Percentiles rank a stretch among this genome's conserved stretches.
Evolutionary conservation across 2,329 filamentous ascomycete genomes (phyloP).

Genomic region (Ploettnerulaceae sp.): DNA sequence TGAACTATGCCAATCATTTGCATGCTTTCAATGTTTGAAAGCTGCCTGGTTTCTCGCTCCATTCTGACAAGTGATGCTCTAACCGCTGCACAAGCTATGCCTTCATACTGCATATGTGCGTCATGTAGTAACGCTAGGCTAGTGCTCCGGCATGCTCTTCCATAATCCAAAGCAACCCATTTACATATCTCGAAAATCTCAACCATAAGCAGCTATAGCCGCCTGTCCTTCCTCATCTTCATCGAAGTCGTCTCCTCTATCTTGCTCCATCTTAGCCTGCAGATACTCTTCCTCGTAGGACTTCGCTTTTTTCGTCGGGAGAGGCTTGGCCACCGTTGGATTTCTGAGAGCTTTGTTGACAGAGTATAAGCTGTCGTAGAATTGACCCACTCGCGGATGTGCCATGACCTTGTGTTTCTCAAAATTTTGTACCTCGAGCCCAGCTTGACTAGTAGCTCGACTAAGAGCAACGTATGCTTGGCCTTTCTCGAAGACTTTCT

Average conservation of each 20-base stretch:
- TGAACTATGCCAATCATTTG: too few species aligned
- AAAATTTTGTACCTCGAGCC: slow-evolving; percentile 83
- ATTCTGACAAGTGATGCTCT: too few species aligned
- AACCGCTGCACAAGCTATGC: too few species aligned
- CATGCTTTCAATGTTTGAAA: too few species aligned
- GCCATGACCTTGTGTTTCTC: slow-evolving; percentile 91
- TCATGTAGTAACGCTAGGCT: slow-evolving; percentile 6
- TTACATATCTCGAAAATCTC: slow-evolving; percentile 14
- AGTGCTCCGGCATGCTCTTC: slow-evolving; percentile 8
- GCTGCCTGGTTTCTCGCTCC: too few species aligned
- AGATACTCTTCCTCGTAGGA: slow-evolving; percentile 23
- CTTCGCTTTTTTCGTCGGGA: slow-evolving; percentile 14
- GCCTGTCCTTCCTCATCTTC: slow-evolving; percentile 48
- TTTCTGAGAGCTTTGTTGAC: slow-evolving; percentile 50
- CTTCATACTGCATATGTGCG: too few species aligned
- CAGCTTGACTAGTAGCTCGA: slow-evolving; percentile 81
- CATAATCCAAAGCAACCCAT: slow-evolving; percentile 4
- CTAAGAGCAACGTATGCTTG: slow-evolving; percentile 96
- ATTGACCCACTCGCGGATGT: slow-evolving; percentile 77
- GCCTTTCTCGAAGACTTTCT: slow-evolving; percentile 91
- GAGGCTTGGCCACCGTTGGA: slow-evolving; percentile 28
- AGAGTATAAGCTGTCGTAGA: slow-evolving; percentile 78
- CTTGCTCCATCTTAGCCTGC: slow-evolving; percentile 10
- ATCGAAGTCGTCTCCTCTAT: slow-evolving; percentile 32
- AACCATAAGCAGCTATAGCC: slow-evolving; percentile 42